Conservation (phyloP, 805 yeast species). For the Sugiyamaella boreocaroliniensis region DNA sequence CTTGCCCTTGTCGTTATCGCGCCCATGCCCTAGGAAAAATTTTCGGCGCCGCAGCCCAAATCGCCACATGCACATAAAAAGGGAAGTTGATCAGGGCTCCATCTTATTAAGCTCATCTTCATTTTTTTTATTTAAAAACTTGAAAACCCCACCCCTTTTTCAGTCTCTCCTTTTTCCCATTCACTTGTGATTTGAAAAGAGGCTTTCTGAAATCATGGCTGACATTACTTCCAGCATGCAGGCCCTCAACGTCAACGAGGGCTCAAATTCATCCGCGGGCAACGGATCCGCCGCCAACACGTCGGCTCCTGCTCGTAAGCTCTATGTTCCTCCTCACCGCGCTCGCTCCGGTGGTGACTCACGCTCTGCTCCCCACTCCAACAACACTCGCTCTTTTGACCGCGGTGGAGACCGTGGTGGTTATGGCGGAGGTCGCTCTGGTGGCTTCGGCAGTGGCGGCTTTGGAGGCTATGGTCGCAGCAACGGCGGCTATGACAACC, state of each 20-base stretch:
- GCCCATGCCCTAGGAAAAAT: background rate
- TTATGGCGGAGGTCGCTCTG: slow-evolving; percentile 11
- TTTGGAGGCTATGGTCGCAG: slow-evolving; percentile 15
- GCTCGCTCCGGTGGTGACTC: slow-evolving; percentile 13
- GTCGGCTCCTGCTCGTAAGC: slow-evolving; percentile 19
- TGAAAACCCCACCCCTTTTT: no score
- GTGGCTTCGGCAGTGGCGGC: slow-evolving; percentile 18
- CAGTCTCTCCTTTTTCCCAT: background rate
- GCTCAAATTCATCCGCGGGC: background rate
- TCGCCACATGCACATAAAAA: background rate
- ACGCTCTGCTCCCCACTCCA: slow-evolving; percentile 3
- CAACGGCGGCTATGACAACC: slow-evolving; percentile 20
- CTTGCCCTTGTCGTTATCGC: background rate
- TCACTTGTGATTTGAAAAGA: background rate
- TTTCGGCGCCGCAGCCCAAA: background rate
- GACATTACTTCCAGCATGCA: slow-evolving; percentile 53
- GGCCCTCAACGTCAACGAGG: slow-evolving; percentile 45
- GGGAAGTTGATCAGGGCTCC: background rate
- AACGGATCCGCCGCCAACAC: slow-evolving; percentile 3
- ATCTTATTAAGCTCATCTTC: background rate
- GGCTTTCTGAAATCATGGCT: slow-evolving; percentile 39
- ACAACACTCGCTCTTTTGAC: slow-evolving; percentile 6
- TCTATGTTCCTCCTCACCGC: slow-evolving; percentile 54
- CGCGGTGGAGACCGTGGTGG: slow-evolving; percentile 9
- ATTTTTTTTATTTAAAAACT: no score